Percentiles rank a stretch among this genome's conserved stretches.
Evolutionary conservation across 164 flowering plant species (phyloP).

Genomic region (Platanus orientalis): DNA sequence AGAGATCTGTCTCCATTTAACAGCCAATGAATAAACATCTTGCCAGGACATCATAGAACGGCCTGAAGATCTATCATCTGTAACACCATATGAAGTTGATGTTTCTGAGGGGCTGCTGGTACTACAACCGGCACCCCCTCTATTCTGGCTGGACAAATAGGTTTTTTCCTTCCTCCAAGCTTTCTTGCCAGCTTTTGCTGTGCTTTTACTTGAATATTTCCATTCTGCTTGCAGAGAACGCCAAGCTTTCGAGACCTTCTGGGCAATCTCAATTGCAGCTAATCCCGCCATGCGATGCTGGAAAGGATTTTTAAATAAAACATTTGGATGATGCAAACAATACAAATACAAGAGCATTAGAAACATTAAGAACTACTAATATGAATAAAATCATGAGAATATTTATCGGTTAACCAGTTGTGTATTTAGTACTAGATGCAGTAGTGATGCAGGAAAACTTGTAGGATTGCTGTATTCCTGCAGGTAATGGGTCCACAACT

Average conservation of each 20-base stretch:
- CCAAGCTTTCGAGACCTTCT: conserved; percentile 89
- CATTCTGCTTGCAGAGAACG: conserved; percentile 75
- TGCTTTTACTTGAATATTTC: conserved; percentile 59
- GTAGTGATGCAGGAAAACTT: no score
- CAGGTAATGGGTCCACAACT: no score
- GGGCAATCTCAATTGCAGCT: conserved; percentile 98
- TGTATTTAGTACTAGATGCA: no score
- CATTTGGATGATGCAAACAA: background rate
- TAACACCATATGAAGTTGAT: conserved; percentile 43
- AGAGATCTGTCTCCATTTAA: conserved; percentile 97
- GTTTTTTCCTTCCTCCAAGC: conserved; percentile 58
- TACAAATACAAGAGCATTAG: background rate
- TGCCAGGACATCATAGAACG: conserved; percentile 71
- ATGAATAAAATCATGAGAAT: background rate
- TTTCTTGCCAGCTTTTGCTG: conserved; percentile 56
- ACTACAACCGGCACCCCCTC: conserved; percentile 94
- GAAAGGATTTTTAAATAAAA: conserved; percentile 15
- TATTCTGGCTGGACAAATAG: conserved; percentile 57
- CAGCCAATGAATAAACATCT: conserved; percentile 77
- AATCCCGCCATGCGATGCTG: conserved; percentile 99
- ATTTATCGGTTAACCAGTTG: background rate
- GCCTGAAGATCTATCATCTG: conserved; percentile 55
- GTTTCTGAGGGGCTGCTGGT: conserved; percentile 70
- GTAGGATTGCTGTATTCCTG: no score
- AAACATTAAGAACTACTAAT: no score